These are phyloP conservation scores for Durio zibethinus DNA, from an alignment of 345 rosid genomes.

Conservation along the genomic window DNA sequence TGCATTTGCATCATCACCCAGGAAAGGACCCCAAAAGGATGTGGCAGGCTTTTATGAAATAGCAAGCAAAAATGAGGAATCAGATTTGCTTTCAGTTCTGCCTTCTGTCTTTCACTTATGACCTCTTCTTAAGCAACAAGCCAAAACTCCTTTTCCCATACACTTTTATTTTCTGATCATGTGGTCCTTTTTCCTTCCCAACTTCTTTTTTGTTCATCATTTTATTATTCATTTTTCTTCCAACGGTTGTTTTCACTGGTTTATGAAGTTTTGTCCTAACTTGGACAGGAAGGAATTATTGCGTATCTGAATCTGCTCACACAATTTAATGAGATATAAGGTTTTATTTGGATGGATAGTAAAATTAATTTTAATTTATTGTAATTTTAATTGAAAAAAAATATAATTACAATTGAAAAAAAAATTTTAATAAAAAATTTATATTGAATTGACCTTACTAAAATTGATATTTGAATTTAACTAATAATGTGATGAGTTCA, in stretches of 20 bases:
- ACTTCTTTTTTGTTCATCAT: not conserved
- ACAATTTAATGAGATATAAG: not conserved
- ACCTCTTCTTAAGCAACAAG: not conserved
- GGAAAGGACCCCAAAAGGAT: not conserved
- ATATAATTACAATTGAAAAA: too few relatives aligned
- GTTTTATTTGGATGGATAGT: too few relatives aligned
- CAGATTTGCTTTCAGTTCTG: not conserved
- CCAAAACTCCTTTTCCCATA: not conserved
- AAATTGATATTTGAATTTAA: too few relatives aligned
- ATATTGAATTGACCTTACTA: too few relatives aligned
- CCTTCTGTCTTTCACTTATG: not conserved
- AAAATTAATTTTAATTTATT: too few relatives aligned
- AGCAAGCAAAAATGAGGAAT: not conserved
- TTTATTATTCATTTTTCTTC: too few relatives aligned
- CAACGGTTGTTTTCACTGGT: not conserved
- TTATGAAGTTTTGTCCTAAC: not conserved
- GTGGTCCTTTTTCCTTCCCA: not conserved
- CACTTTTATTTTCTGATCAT: not conserved
- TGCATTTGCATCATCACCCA: not conserved
- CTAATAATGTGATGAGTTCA: too few relatives aligned
- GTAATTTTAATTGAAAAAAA: too few relatives aligned
- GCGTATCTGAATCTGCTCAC: not conserved
- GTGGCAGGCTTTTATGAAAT: slow-evolving; percentile 1
- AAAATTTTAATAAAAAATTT: too few relatives aligned
- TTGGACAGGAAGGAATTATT: not conserved